These are phyloP conservation scores for Pyrenula massariospora DNA, from an alignment of 495 filamentous ascomycete species.

Conservation along the genomic window DNA sequence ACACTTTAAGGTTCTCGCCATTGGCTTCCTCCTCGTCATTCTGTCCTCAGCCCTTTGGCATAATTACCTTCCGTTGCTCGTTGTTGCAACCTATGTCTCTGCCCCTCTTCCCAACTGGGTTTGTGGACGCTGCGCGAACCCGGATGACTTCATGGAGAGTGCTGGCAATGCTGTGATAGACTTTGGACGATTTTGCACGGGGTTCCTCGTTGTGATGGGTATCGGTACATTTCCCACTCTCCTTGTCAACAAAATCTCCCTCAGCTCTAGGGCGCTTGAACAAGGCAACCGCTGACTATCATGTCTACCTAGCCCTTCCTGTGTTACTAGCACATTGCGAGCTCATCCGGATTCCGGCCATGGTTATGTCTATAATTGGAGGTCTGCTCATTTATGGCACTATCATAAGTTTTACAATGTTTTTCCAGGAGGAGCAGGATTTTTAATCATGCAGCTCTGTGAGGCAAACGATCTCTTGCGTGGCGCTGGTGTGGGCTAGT, in stretches of 20 bases:
- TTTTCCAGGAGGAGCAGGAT: conserved; percentile 93
- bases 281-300: conserved; percentile 12
- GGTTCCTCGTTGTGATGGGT: conserved; percentile 95
- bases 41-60: conserved; percentile 90
- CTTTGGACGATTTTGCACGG: conserved; percentile 87
- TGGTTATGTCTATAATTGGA: conserved; percentile 89
- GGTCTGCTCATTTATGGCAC: conserved; percentile 94
- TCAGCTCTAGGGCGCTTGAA: not conserved
- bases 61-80: conserved; percentile 84
- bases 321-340: conserved; percentile 73
- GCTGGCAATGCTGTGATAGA: conserved; percentile 71
- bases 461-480: not conserved
- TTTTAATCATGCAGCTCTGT: conserved; percentile 31
- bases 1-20: conserved; percentile 68
- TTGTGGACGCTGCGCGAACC: conserved; percentile 73
- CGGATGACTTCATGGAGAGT: conserved; percentile 94
- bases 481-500: not conserved
- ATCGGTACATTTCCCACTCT: conserved; percentile 55
- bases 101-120: conserved; percentile 95
- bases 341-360: conserved; percentile 69
- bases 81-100: conserved; percentile 89
- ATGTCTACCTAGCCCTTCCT: conserved; percentile 60
- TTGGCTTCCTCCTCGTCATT: conserved; percentile 98
- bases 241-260: not conserved
- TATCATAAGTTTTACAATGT: conserved; percentile 94